Evolutionary conservation across 1,284 basidiomycete species (phyloP).

Genomic region (Sporisorium exsertum): DNA sequence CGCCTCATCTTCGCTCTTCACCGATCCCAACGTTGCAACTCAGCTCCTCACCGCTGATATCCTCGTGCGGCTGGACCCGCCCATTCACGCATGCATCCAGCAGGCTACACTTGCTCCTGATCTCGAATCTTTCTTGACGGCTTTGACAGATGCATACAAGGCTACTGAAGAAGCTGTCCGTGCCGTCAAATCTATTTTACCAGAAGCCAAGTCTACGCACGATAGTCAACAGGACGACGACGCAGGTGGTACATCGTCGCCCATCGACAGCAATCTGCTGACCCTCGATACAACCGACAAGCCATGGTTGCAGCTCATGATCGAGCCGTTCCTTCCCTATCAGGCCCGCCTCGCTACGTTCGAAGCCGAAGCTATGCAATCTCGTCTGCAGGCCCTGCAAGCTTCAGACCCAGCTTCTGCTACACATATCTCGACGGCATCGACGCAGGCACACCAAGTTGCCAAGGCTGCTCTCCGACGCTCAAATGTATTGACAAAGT

Average conservation of each 20-base stretch:
- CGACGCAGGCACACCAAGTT: constrained; percentile 19
- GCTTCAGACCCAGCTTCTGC: constrained; percentile 9
- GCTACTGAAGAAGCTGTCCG: constrained; percentile 30
- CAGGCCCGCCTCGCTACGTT: constrained; percentile 38
- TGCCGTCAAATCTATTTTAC: constrained; percentile 20
- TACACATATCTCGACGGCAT: constrained; percentile 13
- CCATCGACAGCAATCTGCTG: constrained; percentile 29
- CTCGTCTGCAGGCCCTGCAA: constrained; percentile 20
- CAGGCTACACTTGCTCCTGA: constrained; percentile 20
- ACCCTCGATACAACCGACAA: constrained; percentile 18
- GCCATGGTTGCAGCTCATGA: constrained; percentile 35
- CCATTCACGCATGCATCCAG: constrained; percentile 22
- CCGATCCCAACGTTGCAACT: constrained; percentile 26
- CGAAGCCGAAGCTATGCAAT: constrained; percentile 44
- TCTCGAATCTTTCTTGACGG: constrained; percentile 31
- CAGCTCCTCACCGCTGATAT: constrained; percentile 32
- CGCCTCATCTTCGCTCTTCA: constrained; percentile 33
- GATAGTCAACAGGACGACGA: constrained; percentile 12
- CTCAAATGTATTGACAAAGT: constrained; percentile 29
- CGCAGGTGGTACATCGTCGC: neutral
- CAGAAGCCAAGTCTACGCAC: constrained; percentile 8
- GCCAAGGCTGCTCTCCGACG: constrained; percentile 21
- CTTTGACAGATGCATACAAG: constrained; percentile 35
- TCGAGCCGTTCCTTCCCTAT: constrained; percentile 40
- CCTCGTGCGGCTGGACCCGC: constrained; percentile 37